Percentiles rank a stretch among this genome's conserved stretches.
phyloP scores from a whole-genome alignment of 2,329 filamentous ascomycete species.

The Colletotrichum orchidophilum region DNA sequence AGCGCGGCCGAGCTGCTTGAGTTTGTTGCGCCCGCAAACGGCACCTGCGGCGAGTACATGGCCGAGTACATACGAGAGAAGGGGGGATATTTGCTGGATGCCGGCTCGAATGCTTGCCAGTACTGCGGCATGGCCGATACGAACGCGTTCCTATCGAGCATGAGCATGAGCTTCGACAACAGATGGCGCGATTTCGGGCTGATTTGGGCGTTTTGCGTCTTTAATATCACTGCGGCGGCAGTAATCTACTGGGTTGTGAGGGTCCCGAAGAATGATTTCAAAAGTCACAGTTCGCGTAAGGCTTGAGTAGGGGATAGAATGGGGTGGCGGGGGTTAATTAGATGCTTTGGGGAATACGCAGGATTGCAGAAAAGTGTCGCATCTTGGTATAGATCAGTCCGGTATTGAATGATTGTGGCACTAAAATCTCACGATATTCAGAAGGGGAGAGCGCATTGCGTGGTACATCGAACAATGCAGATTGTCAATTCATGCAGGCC shows the following conservation, averaged over 20 bases:
- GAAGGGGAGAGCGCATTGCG: background rate
- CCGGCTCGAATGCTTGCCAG: constrained; percentile 52
- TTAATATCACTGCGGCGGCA: constrained; percentile 59
- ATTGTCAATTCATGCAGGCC: constrained; percentile 1
- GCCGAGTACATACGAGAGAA: constrained; percentile 49
- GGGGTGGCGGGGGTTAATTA: too few relatives aligned
- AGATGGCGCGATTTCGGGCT: constrained; percentile 66
- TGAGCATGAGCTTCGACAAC: constrained; percentile 55
- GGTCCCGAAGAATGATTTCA: constrained; percentile 40
- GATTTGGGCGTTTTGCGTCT: constrained; percentile 60
- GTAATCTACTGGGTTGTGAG: constrained; percentile 56
- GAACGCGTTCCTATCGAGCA: constrained; percentile 47
- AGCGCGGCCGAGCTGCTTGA: constrained; percentile 56
- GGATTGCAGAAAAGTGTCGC: background rate
- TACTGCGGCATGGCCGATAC: constrained; percentile 52
- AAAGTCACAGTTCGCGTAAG: background rate
- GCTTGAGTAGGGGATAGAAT: background rate
- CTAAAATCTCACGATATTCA: background rate
- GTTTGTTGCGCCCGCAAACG: constrained; percentile 58
- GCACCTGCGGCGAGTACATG: constrained; percentile 61
- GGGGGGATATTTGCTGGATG: constrained; percentile 60
- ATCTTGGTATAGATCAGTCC: background rate
- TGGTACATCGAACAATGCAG: background rate
- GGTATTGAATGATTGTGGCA: background rate
- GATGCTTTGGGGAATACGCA: background rate